These are phyloP conservation scores for Albizia julibrissin DNA, from an alignment of 306 rosid genomes.

Conservation along the genomic window DNA sequence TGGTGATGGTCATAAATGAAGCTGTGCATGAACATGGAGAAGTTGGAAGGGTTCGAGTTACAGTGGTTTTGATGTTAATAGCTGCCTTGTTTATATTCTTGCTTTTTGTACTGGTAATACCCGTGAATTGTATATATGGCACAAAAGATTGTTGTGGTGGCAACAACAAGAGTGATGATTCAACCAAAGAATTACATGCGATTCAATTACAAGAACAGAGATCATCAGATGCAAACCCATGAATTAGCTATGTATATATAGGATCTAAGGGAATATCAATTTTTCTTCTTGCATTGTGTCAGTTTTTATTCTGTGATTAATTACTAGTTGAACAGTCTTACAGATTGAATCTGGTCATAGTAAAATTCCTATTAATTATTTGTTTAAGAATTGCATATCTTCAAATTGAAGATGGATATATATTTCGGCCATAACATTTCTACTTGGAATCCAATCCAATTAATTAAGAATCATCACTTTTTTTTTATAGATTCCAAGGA, in stretches of 20 bases:
- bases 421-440: too few species aligned
- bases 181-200: not conserved
- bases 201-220: not conserved
- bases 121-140: not conserved
- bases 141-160: not conserved
- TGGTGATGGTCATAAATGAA: not conserved
- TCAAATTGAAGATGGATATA: too few species aligned
- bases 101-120: not conserved
- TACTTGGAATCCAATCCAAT: too few species aligned
- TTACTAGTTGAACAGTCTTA: too few species aligned
- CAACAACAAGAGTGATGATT: not conserved
- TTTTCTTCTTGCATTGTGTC: not conserved
- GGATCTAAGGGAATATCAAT: not conserved
- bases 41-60: not conserved
- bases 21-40: not conserved
- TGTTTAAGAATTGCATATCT: too few species aligned
- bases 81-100: not conserved
- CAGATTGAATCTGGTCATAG: too few species aligned
- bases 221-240: not conserved
- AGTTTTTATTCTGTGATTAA: not conserved
- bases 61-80: not conserved
- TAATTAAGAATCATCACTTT: too few species aligned
- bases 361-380: too few species aligned
- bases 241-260: not conserved
- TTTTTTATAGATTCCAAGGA: too few species aligned